Conservation (phyloP, 1,284 basidiomycete species). For the Cutaneotrichosporon mucoides region DNA sequence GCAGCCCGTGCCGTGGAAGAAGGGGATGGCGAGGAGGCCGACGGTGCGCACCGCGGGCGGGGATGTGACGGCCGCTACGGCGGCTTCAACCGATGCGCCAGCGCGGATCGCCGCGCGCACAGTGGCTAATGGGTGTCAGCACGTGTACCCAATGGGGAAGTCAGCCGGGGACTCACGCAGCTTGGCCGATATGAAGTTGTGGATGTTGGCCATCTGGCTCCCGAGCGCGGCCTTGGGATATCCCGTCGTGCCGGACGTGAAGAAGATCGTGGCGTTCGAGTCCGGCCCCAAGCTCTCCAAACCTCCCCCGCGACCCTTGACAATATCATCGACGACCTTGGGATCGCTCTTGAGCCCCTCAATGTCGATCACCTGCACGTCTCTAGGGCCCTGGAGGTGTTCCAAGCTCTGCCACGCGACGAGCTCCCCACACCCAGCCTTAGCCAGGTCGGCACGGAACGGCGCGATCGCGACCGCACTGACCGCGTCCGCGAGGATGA, state of each 20-base stretch:
- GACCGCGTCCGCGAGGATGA: constrained; percentile 36
- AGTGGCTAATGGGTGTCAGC: background rate
- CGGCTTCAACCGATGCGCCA: background rate
- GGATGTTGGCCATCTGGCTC: constrained; percentile 25
- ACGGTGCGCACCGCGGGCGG: background rate
- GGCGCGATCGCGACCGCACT: constrained; percentile 3
- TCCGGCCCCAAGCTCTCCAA: constrained; percentile 30
- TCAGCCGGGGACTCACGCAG: constrained; percentile 2
- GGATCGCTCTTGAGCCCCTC: constrained; percentile 12
- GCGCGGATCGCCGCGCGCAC: constrained; percentile 8
- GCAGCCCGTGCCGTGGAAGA: constrained; percentile 46
- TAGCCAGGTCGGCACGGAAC: background rate
- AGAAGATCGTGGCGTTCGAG: constrained; percentile 43
- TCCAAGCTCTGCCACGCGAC: constrained; percentile 10
- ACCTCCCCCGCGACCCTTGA: constrained; percentile 8
- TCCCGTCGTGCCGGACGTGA: constrained; percentile 26
- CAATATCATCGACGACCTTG: constrained; percentile 2
- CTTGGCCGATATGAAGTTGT: constrained; percentile 10
- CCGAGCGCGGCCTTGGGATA: constrained; percentile 41
- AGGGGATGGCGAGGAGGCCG: constrained; percentile 37
- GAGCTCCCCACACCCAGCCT: background rate
- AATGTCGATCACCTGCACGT: constrained; percentile 27
- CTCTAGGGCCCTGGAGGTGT: constrained; percentile 7
- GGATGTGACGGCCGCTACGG: background rate
- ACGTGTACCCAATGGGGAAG: background rate